Percentiles rank a stretch among this genome's conserved stretches.
These are phyloP conservation scores for Thermoascus crustaceus DNA, from an alignment of 2,329 filamentous ascomycete species.

Conservation along the genomic window DNA sequence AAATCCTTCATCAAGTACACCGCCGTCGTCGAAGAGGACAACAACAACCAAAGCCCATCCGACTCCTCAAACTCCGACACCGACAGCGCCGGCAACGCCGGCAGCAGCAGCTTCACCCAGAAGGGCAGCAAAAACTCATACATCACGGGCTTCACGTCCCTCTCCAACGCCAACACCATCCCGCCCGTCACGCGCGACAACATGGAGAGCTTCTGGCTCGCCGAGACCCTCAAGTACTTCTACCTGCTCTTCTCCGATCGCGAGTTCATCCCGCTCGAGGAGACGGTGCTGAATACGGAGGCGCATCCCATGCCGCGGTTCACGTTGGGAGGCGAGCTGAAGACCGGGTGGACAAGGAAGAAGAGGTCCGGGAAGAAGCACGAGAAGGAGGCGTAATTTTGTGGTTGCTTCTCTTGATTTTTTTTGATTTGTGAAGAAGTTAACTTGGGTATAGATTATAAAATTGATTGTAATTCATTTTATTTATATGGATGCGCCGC, in stretches of 20 bases:
- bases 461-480: too few species aligned
- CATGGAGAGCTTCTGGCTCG: constrained; percentile 99
- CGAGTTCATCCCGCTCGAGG: constrained; percentile 73
- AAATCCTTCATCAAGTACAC: constrained; percentile 81
- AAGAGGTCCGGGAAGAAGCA: constrained; percentile 6
- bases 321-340: constrained; percentile 51
- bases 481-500: too few species aligned
- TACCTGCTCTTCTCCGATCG: constrained; percentile 85
- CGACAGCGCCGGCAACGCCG: constrained; percentile 3
- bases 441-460: too few species aligned
- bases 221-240: constrained; percentile 96
- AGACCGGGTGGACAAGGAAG: constrained; percentile 33
- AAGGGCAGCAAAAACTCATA: constrained; percentile 9
- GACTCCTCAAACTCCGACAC: too few species aligned
- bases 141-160: constrained; percentile 64
- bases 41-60: constrained; percentile 11
- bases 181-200: constrained; percentile 71
- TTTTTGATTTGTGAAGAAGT: too few species aligned
- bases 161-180: constrained; percentile 64
- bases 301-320: constrained; percentile 86
- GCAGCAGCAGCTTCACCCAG: neutral
- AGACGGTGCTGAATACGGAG: constrained; percentile 92
- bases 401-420: too few species aligned
- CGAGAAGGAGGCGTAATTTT: neutral
- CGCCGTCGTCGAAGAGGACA: constrained; percentile 59